Base-by-base conservation (phyloP, 768 basidiomycete species). In the Tulasnella sp. region DNA sequence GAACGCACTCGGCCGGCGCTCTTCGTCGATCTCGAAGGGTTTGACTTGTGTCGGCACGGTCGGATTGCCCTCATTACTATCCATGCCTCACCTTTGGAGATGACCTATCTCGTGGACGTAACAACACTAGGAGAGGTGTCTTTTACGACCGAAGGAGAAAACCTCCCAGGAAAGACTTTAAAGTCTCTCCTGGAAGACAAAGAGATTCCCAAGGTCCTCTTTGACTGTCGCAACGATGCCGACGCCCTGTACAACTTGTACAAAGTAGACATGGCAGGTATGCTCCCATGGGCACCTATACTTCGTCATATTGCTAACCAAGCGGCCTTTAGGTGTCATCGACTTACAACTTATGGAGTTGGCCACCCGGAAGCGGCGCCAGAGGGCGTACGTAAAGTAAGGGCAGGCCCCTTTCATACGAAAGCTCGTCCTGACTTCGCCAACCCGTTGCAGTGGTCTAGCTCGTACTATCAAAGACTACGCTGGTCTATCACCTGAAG, bases 231-330 rank as follows among this genome's bases (percentile, higher is more conserved):
- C 8, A 81, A 81, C 56, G 80, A 81, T 62, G 36, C 38, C 42
- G 80, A 81, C 72, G 80, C 80, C 36, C 56, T 81, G n/a, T 81
- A 80, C 74, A 81, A 81, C 79, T n/a, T 81, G 27, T 81, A 79
- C 68, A n/a, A 75, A 24, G 71, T 81, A 24, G 80, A 80, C 27
- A 81, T 81, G 80, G 58, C 10, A n/a, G 71, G 72, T 79, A 27
- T 31, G 78, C n/a, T 19, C 12, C 36, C 19, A 36, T 42, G 12
- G 39, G 21, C 16, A 21, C n/a, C 3, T 21, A 24, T 9, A 9
- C 42, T 2, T 1, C 5, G 36, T 12, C 12, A 21, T 24, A 34
- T 2, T 3, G 71, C 18, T 44, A 46, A 40, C 34, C n/a, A 38
- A 38, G n/a, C 18, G 6, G 4, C 78, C 7, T 31, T 31, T 44